Evolutionary conservation across 108 stramenopile species (phyloP), one percentile per base, ranked within the genome.

Genomic region (Pseudonitzschia multiseries): DNA sequence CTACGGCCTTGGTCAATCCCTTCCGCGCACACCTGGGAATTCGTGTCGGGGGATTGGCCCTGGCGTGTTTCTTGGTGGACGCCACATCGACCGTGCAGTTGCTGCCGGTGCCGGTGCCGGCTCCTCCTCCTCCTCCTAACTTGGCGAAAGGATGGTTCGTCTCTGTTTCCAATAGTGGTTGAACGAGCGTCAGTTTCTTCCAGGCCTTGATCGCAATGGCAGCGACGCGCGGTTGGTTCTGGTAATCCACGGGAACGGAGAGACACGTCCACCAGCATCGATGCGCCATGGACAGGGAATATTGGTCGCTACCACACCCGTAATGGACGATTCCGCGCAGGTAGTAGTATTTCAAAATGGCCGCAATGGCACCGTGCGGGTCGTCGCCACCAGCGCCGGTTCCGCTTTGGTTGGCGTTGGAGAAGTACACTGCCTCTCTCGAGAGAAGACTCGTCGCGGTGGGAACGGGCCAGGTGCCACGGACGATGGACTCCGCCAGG

Each of bases 161-260:
- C n/a, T n/a, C n/a, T n/a, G n/a, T 57, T 36, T 79, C 75, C 72
- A 83, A 24, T 24, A 84, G 52, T 64, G 87, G 88, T 15, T 84
- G 87, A 0, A 86, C 82, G 27, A 92, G 70, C 31, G 86, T 69
- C 40, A 86, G 59, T 68, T 89, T 92, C 68, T 92, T 92, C 84
- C 91, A 80, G n/a, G 91, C 91, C 10, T 79, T 73, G 31, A 89
- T 69, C 26, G 68, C 63, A 29, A 89, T 78, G 40, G 75, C 57
- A 64, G 71, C 73, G 20, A 69, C 57, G 46, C 1, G 17, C 46
- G 46, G 17, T 48, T 48, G 17, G 26, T 26, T 56, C 36, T 10
- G 28, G 48, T 28, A 46, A 24, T 82, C 79, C 9, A 80, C 79
- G 9, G 91, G 91, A 60, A 89, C 57, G 14, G 77, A 75, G 5